These are phyloP conservation scores for Apiotrichum laibachii DNA, from an alignment of 1,284 basidiomycete species.

Conservation along the genomic window DNA sequence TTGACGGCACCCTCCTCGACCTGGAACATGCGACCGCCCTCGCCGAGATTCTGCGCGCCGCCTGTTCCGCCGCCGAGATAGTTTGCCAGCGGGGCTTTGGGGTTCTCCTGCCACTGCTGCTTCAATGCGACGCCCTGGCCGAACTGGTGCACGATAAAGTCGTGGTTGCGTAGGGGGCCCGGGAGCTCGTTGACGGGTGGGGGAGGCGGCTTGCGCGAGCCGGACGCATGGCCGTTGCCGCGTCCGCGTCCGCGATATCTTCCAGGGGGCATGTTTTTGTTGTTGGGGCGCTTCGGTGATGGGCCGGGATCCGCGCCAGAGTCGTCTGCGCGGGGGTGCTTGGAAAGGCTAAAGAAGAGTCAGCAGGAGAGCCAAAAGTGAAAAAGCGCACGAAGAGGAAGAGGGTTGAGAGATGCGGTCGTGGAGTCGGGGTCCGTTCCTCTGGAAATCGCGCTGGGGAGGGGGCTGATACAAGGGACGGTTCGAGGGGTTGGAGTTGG, in stretches of 20 bases:
- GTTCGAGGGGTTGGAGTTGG: not conserved
- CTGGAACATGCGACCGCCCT: slow-evolving; percentile 27
- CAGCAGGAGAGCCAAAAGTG: not conserved
- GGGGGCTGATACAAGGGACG: not conserved
- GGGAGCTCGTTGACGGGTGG: slow-evolving; percentile 18
- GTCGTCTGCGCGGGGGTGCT: slow-evolving; percentile 2
- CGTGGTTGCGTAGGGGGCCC: slow-evolving; percentile 29
- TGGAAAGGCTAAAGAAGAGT: not conserved
- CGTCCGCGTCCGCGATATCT: not conserved
- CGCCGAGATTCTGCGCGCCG: slow-evolving; percentile 32
- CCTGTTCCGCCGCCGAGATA: slow-evolving; percentile 36
- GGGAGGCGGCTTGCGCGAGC: slow-evolving; percentile 7
- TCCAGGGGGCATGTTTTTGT: slow-evolving; percentile 4
- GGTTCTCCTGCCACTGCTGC: slow-evolving; percentile 46
- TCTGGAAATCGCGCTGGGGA: not conserved
- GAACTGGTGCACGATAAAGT: slow-evolving; percentile 30
- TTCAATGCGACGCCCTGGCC: slow-evolving; percentile 33
- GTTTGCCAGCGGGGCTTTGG: slow-evolving; percentile 49
- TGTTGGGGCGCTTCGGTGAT: not conserved
- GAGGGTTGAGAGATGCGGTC: not conserved
- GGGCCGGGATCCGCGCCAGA: not conserved
- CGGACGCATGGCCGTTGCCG: not conserved
- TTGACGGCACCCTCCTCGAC: slow-evolving; percentile 35
- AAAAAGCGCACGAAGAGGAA: too few species aligned
- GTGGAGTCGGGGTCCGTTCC: slow-evolving; percentile 4